Percentiles rank a stretch among this genome's conserved stretches.
Evolutionary conservation across 2,329 filamentous ascomycete genomes (phyloP).

Genomic region (Fusarium sterilihyphosum): DNA sequence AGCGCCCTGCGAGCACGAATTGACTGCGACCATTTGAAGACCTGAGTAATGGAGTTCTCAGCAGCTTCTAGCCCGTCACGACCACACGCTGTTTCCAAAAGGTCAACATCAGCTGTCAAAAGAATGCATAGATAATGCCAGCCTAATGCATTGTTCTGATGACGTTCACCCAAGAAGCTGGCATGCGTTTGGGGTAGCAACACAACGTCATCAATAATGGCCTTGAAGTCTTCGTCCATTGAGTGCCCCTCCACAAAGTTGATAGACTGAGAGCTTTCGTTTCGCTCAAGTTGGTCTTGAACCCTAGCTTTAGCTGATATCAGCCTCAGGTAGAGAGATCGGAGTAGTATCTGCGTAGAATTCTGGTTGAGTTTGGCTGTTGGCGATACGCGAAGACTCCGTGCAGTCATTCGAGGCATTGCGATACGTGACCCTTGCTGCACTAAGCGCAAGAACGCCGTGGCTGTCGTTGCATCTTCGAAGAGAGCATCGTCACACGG

Average conservation of each 20-base stretch:
- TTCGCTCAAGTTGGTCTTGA: too few species aligned
- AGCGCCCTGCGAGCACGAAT: slow-evolving; percentile 9
- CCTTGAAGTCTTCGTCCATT: background rate
- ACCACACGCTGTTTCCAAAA: slow-evolving; percentile 2
- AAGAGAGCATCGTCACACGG: slow-evolving; percentile 19
- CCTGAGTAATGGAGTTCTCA: background rate
- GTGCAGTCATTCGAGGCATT: slow-evolving; percentile 4
- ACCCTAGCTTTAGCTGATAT: background rate
- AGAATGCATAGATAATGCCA: slow-evolving; percentile 19
- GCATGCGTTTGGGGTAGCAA: background rate
- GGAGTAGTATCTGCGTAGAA: slow-evolving; percentile 11
- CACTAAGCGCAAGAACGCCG: background rate
- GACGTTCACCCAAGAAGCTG: background rate
- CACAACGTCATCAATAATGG: background rate
- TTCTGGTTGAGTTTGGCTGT: background rate
- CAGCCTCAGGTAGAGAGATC: slow-evolving; percentile 6
- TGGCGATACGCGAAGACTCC: background rate
- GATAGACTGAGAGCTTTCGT: too few species aligned
- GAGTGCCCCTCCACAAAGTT: background rate
- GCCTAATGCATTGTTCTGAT: slow-evolving; percentile 8
- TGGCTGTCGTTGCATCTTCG: background rate
- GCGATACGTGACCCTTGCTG: background rate
- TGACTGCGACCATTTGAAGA: slow-evolving; percentile 8
- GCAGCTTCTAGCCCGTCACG: slow-evolving; percentile 13
- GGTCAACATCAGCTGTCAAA: slow-evolving; percentile 6